Evolutionary conservation across 345 rosid genomes (phyloP), one percentile per base, ranked within the genome.

Genomic region (Gossypium sturtianum): DNA sequence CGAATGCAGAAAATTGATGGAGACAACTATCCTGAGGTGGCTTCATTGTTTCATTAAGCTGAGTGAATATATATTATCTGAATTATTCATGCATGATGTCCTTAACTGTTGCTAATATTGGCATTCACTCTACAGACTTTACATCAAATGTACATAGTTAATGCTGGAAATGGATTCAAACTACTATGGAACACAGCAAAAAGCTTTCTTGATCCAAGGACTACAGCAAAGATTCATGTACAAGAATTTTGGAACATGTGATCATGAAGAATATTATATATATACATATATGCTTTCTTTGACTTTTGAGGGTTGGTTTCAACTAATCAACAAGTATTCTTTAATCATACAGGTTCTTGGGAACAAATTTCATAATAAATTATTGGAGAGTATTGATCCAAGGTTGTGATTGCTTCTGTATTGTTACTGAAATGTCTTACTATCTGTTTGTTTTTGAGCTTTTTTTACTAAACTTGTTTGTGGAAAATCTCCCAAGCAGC

Each of bases 21-120:
- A 25, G 99, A 92, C 77, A 94, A 94, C 90, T 94, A 94, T 71
- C 99, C 99, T 20, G 99, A 94, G 99, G 99, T 92, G 80, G 60
- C 51, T 77, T 77, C 48, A 77, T 47, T 74, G 34, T 63, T 54
- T 75, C 7, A 23, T 7, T 76, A 45, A 58, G 47, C 44, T 10
- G 43, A 41, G 29, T 16, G 52, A 74, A 76, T 34, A 64, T 1
- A 63, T 66, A 43, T 65, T 41, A n/a, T 38, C 2, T 57, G 44
- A 44, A 12, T 54, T 76, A 5, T 66, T 72, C 9, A 54, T 77
- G 22, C 45, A 27, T 56, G 74, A 34, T 58, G 72, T 76, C 62
- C 12, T 20, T 41, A 47, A 69, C 66, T n/a, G 27, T 76, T 63
- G 53, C 75, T 79, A 51, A 75, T 51, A 47, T 60, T 62, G 7